Conservation (phyloP, 768 basidiomycete species). For the Boletellus ananas region DNA sequence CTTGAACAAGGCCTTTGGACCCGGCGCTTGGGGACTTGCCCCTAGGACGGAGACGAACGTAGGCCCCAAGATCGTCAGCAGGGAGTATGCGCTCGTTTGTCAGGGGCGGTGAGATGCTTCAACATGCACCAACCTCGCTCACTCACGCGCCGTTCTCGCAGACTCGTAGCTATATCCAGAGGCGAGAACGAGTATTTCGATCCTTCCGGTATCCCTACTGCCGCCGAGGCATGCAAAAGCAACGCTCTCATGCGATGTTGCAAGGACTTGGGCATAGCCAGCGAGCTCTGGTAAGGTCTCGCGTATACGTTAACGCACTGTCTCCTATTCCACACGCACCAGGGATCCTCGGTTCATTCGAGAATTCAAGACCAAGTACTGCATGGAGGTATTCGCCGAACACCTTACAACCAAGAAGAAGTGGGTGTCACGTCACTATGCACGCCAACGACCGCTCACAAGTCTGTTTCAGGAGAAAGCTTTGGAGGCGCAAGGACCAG, state of each 20-base stretch:
- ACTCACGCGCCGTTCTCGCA: constrained; percentile 26
- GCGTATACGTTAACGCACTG: not conserved
- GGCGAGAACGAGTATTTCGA: constrained; percentile 98
- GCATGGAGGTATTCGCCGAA: constrained; percentile 82
- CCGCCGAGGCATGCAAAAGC: constrained; percentile 92
- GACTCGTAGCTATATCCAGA: constrained; percentile 84
- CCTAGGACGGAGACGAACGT: constrained; percentile 92
- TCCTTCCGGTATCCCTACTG: constrained; percentile 84
- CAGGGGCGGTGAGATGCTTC: constrained; percentile 65
- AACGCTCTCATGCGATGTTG: constrained; percentile 98
- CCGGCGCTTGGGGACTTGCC: constrained; percentile 95
- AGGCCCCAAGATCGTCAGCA: constrained; percentile 78
- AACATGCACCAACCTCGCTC: not conserved
- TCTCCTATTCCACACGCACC: not conserved
- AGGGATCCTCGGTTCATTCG: constrained; percentile 98
- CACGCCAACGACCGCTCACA: constrained; percentile 1
- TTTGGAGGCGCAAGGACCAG: constrained; percentile 86
- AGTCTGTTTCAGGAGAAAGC: constrained; percentile 63
- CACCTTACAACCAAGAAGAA: constrained; percentile 85
- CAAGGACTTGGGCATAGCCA: constrained; percentile 94
- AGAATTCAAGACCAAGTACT: constrained; percentile 82
- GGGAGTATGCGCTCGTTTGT: constrained; percentile 94
- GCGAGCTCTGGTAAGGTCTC: constrained; percentile 80
- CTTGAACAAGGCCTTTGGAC: constrained; percentile 91
- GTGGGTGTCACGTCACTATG: constrained; percentile 44